Evolutionary conservation across 768 basidiomycete species (phyloP).

Genomic region (Galerina sulciceps): DNA sequence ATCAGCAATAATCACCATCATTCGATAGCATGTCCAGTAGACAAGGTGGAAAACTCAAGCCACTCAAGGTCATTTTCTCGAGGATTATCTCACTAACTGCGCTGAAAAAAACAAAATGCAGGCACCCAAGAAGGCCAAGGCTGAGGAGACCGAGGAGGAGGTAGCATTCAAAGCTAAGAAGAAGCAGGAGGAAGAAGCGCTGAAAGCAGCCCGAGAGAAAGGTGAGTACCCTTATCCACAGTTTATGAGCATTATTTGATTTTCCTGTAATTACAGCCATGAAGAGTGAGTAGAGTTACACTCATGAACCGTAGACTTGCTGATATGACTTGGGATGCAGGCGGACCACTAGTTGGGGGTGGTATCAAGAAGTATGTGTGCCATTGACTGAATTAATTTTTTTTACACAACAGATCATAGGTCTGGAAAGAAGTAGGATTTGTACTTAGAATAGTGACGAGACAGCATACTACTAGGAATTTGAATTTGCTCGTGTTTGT

Average conservation of each 20-base stretch:
- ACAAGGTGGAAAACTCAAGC: conserved; percentile 88
- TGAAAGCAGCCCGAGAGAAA: conserved; percentile 75
- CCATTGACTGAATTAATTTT: not conserved
- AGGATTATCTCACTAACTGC: conserved; percentile 1
- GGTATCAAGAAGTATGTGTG: conserved; percentile 88
- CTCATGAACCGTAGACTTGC: not conserved
- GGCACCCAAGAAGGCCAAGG: conserved; percentile 85
- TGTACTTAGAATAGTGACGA: conserved; percentile 4
- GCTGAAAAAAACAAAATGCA: conserved; percentile 28
- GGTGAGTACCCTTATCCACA: conserved; percentile 45
- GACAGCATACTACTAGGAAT: conserved; percentile 15
- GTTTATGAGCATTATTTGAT: not conserved
- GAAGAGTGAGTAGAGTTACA: conserved; percentile 48
- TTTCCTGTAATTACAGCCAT: conserved; percentile 41
- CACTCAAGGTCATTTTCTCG: conserved; percentile 65
- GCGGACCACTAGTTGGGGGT: conserved; percentile 66
- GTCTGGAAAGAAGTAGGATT: conserved; percentile 70
- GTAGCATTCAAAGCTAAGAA: conserved; percentile 75
- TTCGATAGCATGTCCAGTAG: conserved; percentile 56
- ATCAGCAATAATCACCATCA: conserved; percentile 16
- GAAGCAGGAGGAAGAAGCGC: conserved; percentile 73
- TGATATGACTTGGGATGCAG: conserved; percentile 37
- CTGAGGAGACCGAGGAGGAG: conserved; percentile 73
- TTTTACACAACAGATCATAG: conserved; percentile 34
- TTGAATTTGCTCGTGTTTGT: conserved; percentile 47